phyloP scores from a whole-genome alignment of 2,329 filamentous ascomycete species.

The Endocalyx cinctus region DNA sequence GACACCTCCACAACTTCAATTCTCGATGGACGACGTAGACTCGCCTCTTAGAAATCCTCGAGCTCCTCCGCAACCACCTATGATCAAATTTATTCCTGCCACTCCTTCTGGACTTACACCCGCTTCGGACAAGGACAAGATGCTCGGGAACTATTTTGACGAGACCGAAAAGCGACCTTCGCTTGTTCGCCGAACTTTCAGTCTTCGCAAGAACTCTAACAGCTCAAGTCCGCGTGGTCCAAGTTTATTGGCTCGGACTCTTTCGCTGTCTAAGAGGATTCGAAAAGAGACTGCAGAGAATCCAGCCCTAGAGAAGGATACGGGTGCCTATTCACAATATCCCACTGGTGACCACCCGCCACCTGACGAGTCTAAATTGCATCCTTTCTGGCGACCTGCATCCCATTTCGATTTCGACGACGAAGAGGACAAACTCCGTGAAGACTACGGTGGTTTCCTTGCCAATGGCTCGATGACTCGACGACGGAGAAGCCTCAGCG shows the following conservation, averaged over 20 bases:
- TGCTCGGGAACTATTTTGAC: conserved; percentile 52
- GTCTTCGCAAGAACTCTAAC: conserved; percentile 43
- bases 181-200: conserved; percentile 50
- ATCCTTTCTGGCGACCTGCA: conserved; percentile 59
- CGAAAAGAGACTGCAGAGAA: conserved; percentile 26
- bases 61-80: conserved; percentile 48
- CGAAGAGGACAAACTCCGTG: conserved; percentile 22
- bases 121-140: conserved; percentile 44
- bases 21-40: conserved; percentile 50
- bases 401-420: conserved; percentile 31
- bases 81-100: conserved; percentile 58
- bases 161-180: conserved; percentile 45
- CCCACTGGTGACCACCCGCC: conserved; percentile 41
- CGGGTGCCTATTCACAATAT: conserved; percentile 29
- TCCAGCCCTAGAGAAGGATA: conserved; percentile 19
- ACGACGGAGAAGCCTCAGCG: conserved; percentile 44
- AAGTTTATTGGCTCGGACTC: conserved; percentile 43
- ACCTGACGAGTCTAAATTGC: conserved; percentile 49
- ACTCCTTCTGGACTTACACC: conserved; percentile 58
- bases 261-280: conserved; percentile 47
- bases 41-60: conserved; percentile 60
- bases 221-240: conserved; percentile 35
- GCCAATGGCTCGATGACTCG: conserved; percentile 35
- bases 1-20: conserved; percentile 48
- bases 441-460: conserved; percentile 42